phyloP scores from a whole-genome alignment of 2,329 filamentous ascomycete genomes.

The Setomelanomma holmii region DNA sequence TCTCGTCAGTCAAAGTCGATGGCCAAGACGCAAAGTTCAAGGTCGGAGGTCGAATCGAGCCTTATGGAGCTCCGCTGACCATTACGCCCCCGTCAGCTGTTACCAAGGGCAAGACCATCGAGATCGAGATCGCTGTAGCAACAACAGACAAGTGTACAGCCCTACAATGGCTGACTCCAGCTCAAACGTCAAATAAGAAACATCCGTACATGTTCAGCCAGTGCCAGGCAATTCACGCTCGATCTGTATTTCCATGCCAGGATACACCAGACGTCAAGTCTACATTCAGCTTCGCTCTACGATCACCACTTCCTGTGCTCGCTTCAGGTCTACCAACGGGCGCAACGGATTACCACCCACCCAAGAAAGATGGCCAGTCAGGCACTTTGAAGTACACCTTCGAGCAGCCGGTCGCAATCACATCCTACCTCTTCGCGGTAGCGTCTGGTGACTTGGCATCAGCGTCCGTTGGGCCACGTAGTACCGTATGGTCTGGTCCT shows the following conservation, averaged over 20 bases:
- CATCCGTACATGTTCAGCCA: constrained; percentile 98
- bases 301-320: constrained; percentile 86
- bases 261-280: constrained; percentile 98
- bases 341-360: constrained; percentile 56
- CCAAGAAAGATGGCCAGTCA: constrained; percentile 60
- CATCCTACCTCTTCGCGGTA: constrained; percentile 92
- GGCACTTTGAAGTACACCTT: constrained; percentile 77
- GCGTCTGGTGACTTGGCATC: constrained; percentile 83
- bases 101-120: constrained; percentile 55
- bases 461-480: constrained; percentile 85
- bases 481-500: constrained; percentile 83
- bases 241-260: constrained; percentile 94
- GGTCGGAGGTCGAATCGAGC: constrained; percentile 72
- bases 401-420: constrained; percentile 89
- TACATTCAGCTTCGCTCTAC: constrained; percentile 89
- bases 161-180: constrained; percentile 91
- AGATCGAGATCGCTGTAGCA: constrained; percentile 62
- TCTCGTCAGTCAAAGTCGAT: constrained; percentile 75
- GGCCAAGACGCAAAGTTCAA: constrained; percentile 71
- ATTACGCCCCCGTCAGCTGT: constrained; percentile 61
- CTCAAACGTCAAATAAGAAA: constrained; percentile 93
- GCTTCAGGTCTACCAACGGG: constrained; percentile 78
- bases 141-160: constrained; percentile 91
- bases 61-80: constrained; percentile 75
- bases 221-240: constrained; percentile 94